Evolutionary conservation across 1,284 basidiomycete species (phyloP), one percentile per base, ranked within the genome.

Genomic region (Vanrija humicola): DNA sequence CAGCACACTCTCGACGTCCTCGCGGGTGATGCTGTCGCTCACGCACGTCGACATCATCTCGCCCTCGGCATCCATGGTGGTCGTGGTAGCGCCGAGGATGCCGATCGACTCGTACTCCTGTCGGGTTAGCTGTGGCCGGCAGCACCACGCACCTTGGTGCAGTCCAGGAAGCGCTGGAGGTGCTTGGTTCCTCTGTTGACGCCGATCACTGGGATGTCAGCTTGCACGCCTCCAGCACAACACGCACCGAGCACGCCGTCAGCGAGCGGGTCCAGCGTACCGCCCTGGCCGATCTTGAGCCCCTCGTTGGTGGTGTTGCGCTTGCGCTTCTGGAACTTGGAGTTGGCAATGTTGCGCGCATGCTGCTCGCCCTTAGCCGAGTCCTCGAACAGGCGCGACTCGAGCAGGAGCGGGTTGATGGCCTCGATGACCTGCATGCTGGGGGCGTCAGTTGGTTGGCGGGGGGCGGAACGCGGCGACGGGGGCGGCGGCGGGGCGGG

Each of bases 21-120:
- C 87, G 52, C 81, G 81, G 1, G 91, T 93, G 54, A 99, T 83
- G 72, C 93, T 89, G 49, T 82, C 81, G 86, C 89, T 95, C 9
- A 87, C 84, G 25, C 88, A 87, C 49, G 84, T 79, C 52, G 87
- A 82, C 52, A 94, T 83, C 52, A 86, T 81, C 18, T 85, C 81
- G 26, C 92, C 92, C 66, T 96, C 85, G 59, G 87, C 86, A 72
- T 99, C 96, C 76, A 96, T 98, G 1, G 89, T 87, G 64, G 97
- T 93, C 4, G 96, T 98, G 69, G 95, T 87, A 64, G 89, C 92
- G 5, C 96, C 96, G 3, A 99, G 82, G 8, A 99, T 77, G 61
- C 90, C 95, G 2, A 88, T 94, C 21, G 91, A 88, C 54, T 83
- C 83, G 73, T 99, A 99, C 78, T 94, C 90, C 90, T 95, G 68